phyloP scores from a whole-genome alignment of 768 basidiomycete genomes.

The Leccinum pellstonianum region DNA sequence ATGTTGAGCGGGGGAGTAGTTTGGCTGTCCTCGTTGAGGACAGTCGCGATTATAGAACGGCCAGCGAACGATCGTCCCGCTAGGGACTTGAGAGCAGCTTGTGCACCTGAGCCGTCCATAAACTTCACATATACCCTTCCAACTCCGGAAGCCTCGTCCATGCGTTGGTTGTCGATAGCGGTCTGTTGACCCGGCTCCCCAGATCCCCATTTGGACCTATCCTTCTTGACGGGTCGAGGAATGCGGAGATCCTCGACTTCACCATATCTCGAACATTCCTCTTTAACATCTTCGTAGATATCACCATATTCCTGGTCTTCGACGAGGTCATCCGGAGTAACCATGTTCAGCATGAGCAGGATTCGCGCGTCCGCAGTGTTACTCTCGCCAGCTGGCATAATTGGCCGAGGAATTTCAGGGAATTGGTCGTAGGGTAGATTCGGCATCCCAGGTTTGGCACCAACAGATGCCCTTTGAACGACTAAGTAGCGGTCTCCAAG shows the following conservation, averaged over 20 bases:
- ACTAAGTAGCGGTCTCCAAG: constrained; percentile 94
- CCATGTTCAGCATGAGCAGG: constrained; percentile 98
- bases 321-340: constrained; percentile 85
- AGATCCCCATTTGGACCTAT: constrained; percentile 72
- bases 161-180: constrained; percentile 63
- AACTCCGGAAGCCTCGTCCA: constrained; percentile 89
- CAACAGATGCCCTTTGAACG: constrained; percentile 95
- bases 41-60: constrained; percentile 81
- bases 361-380: constrained; percentile 68
- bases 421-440: constrained; percentile 76
- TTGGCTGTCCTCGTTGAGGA: constrained; percentile 80
- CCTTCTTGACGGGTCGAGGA: constrained; percentile 85
- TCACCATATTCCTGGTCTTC: constrained; percentile 94
- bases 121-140: constrained; percentile 97
- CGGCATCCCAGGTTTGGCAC: constrained; percentile 72
- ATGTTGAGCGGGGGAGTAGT: constrained; percentile 79
- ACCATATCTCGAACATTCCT: constrained; percentile 84
- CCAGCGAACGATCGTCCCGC: constrained; percentile 90
- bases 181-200: constrained; percentile 61
- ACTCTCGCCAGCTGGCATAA: constrained; percentile 80
- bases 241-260: constrained; percentile 81
- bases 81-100: constrained; percentile 75
- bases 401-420: constrained; percentile 82
- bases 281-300: constrained; percentile 90
- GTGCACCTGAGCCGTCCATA: constrained; percentile 55